Percentiles rank a stretch among this genome's conserved stretches.
Conservation (phyloP, 202 grass and related monocot species). For the Tripidium arundinaceum region DNA sequence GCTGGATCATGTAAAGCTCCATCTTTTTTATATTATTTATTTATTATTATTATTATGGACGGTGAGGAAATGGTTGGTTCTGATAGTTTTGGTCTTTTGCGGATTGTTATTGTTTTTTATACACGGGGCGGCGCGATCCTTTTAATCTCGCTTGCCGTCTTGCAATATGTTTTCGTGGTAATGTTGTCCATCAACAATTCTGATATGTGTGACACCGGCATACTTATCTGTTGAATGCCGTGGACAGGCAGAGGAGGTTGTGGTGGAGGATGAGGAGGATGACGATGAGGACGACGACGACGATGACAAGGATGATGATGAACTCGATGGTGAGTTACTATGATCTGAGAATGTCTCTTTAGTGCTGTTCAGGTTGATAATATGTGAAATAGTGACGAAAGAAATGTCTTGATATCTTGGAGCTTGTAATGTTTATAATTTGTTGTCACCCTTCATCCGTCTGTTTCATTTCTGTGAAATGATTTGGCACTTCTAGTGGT, state of each 20-base stretch:
- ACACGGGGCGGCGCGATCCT: background rate
- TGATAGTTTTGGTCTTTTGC: background rate
- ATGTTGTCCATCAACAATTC: background rate
- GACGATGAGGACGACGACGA: constrained; percentile 46
- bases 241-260: constrained; percentile 47
- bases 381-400: background rate
- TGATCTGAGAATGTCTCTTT: background rate
- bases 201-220: background rate
- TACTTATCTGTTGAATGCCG: background rate
- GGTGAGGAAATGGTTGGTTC: constrained; percentile 1
- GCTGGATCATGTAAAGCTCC: background rate
- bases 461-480: background rate
- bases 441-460: background rate
- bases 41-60: background rate
- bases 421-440: background rate
- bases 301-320: constrained; percentile 64
- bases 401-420: background rate
- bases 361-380: background rate
- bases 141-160: background rate
- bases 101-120: background rate
- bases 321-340: constrained; percentile 24
- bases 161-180: background rate
- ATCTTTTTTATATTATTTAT: background rate
- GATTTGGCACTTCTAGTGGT: background rate
- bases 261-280: constrained; percentile 60